Evolutionary conservation across 208 protist genomes (phyloP).

Genomic region (Trypanosoma conorhini): DNA sequence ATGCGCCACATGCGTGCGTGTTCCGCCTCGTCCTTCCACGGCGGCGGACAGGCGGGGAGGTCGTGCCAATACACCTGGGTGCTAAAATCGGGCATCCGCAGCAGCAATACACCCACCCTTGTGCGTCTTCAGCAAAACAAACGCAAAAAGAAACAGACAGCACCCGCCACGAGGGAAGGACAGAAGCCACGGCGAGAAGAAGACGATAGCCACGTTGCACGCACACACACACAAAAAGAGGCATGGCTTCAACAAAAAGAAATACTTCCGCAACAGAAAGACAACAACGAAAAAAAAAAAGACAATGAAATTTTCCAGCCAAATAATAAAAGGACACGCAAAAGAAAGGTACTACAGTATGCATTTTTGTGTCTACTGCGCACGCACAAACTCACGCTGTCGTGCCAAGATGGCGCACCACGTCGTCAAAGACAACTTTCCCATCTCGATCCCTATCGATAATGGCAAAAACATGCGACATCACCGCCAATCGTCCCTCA

Average conservation of each 20-base stretch:
- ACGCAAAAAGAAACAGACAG: background rate
- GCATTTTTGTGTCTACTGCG: background rate
- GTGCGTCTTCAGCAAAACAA: background rate
- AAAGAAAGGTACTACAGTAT: background rate
- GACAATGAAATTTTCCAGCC: background rate
- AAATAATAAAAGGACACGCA: background rate
- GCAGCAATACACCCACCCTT: background rate
- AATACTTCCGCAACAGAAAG: background rate
- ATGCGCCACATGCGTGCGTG: conserved; percentile 7
- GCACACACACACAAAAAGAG: background rate
- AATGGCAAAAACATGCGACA: conserved; percentile 56
- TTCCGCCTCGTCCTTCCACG: conserved; percentile 21
- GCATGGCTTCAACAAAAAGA: background rate
- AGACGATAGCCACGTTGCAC: background rate
- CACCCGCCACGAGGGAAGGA: background rate
- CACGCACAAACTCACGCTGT: background rate
- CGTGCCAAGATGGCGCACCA: conserved; percentile 30
- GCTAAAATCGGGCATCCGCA: conserved; percentile 25
- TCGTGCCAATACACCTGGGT: conserved; percentile 39
- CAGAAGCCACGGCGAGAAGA: background rate
- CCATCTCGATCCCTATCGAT: conserved; percentile 60
- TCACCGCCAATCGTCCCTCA: conserved; percentile 12
- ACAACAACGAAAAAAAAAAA: background rate
- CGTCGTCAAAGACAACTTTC: conserved; percentile 48
- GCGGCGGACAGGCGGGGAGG: conserved; percentile 12